Evolutionary conservation across 2,329 filamentous ascomycete species (phyloP), one percentile per base, ranked within the genome.

Genomic region (Aspergillus proliferans): DNA sequence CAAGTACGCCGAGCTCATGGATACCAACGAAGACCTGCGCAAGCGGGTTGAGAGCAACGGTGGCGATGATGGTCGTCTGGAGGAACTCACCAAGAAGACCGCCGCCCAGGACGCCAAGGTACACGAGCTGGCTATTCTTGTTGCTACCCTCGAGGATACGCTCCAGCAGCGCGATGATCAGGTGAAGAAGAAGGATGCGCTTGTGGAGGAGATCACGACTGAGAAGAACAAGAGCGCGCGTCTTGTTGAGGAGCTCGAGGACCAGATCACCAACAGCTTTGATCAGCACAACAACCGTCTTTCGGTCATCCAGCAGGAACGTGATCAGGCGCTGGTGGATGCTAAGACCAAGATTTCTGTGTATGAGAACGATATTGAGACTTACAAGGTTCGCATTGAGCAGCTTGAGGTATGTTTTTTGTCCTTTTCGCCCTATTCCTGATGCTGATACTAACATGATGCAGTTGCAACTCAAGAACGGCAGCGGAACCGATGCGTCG

Each of bases 271-370:
- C 64, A 88, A 81, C 66, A 96, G 93, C 72, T 98, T 90, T 70
- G 93, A 98, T 63, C 88, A 95, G 66, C 90, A 92, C 52, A 88
- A 96, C 68, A 95, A 95, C 72, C 84, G 92, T 47, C 75, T 97
- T 47, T 96, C 91, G 46, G 85, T 87, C 43, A 76, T 92, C 44
- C 85, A 90, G 63, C 81, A 82, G 15, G 87, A 91, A 69, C 84
- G 86, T 43, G 81, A 84, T 52, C 77, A 78, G 46, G 84, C 91
- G 60, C 71, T 95, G 34, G 88, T 95, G 53, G 89, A 96, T 57
- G 86, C 86, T 8, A 86, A 85, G 55, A 73, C 80, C 24, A 81
- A 82, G 42, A 83, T 82, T 55, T 67, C 71, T 36, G 79, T 76
- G 59, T 77, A 86, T 26, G 84, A 89, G 67, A 71, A 76, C 2